Evolutionary conservation across 164 flowering plant species (phyloP), one percentile per base, ranked within the genome.

Genomic region (Taxillus chinensis): DNA sequence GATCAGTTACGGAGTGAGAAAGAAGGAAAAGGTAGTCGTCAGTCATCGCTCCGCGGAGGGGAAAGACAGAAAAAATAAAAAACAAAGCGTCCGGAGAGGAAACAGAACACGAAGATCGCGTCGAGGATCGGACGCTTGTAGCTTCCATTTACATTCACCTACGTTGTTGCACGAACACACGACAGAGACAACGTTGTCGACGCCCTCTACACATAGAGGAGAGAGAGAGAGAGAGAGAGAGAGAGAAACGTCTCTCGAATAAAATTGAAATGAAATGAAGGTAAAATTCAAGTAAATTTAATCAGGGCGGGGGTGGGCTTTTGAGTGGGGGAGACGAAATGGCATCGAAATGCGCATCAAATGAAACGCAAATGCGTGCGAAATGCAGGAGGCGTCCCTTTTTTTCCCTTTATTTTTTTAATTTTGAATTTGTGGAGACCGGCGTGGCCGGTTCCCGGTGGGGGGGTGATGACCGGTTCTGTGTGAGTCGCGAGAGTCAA

Each of bases 331-430:
- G 41, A 38, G 39, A 49, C 42, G 65, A 62, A 43, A 59, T 62
- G 59, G 39, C 60, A 52, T 66, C 59, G 73, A 70, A 70, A 70
- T 66, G 17, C 63, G 55, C 63, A n/a, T 5, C 11, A 68, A 72
- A 72, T 72, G 71, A 64, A 58, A 58, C 16, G 16, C 57, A 71
- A 66, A 68, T 64, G 62, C 2, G 67, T 57, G 39, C 61, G 17
- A 17, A 46, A 55, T 50, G 48, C 13, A 16, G 54, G 10, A 5
- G 4, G 12, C 2, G 27, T 27, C 27, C 1, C 27, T 27, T 27
- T 27, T 27, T 27, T 27, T 2, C 27, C 27, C n/a, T n/a, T n/a
- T n/a, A n/a, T 48, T 48, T 8, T 8, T 8, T 11, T 11, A 45
- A 8, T 54, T 54, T 45, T 8, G 7, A 7, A 60, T 45, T 9